phyloP scores from a whole-genome alignment of 2,329 filamentous ascomycete species.

The Colletotrichum sp. region DNA sequence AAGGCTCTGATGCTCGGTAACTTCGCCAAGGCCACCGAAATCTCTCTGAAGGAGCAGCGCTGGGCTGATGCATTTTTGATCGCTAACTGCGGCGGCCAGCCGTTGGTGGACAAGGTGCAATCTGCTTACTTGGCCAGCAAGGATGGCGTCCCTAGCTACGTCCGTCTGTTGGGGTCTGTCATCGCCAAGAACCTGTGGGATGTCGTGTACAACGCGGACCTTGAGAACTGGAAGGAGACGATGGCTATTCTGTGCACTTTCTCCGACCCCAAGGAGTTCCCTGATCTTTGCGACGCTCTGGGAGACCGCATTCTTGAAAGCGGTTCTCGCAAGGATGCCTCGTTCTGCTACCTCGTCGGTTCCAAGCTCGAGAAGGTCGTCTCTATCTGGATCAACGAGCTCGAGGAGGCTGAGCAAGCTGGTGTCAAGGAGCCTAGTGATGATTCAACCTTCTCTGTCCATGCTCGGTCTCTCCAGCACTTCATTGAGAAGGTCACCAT shows the following conservation, averaged over 20 bases:
- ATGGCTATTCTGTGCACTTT: constrained; percentile 97
- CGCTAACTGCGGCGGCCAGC: constrained; percentile 93
- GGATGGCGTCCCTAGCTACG: constrained; percentile 84
- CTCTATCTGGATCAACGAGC: constrained; percentile 88
- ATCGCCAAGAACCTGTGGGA: constrained; percentile 98
- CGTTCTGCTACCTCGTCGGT: constrained; percentile 94
- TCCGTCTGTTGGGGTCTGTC: constrained; percentile 88
- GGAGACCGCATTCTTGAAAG: constrained; percentile 87
- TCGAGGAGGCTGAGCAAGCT: constrained; percentile 82
- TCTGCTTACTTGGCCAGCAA: constrained; percentile 87
- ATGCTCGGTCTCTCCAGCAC: constrained; percentile 85
- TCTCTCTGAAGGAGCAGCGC: constrained; percentile 86
- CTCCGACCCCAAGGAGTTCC: constrained; percentile 88
- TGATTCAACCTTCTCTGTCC: constrained; percentile 89
- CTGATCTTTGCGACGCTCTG: constrained; percentile 92
- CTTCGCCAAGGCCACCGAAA: constrained; percentile 87
- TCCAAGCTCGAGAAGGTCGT: constrained; percentile 98
- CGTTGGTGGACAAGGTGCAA: constrained; percentile 93
- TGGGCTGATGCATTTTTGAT: constrained; percentile 98
- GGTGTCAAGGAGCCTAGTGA: constrained; percentile 71
- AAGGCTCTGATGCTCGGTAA: constrained; percentile 87
- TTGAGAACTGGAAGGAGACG: constrained; percentile 94
- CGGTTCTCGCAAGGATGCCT: constrained; percentile 85
- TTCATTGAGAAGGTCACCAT: constrained; percentile 99
- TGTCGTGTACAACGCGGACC: constrained; percentile 92